Percentiles rank a stretch among this genome's conserved stretches.
Conservation (phyloP, 2,329 filamentous ascomycete genomes). For the Nothophaeocryptopus gaeumannii region DNA sequence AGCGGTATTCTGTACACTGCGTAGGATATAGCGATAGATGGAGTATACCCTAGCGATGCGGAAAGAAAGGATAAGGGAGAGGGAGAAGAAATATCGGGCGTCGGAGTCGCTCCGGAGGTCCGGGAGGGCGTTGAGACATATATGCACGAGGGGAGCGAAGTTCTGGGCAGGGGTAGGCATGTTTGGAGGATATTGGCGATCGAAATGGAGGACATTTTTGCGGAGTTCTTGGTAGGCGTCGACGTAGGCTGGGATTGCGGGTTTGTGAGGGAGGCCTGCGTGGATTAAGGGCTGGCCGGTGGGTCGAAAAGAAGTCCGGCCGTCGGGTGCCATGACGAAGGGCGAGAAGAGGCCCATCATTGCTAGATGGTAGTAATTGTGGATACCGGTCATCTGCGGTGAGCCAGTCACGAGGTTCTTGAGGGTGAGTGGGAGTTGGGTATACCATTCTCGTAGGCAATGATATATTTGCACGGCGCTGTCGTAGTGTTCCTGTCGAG, state of each 20-base stretch:
- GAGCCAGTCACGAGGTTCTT: not conserved
- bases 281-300: not conserved
- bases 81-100: not conserved
- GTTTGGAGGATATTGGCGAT: not conserved
- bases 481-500: slow-evolving; percentile 1
- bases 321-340: not conserved
- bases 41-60: not conserved
- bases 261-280: not conserved
- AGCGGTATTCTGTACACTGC: not conserved
- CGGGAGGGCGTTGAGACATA: not conserved
- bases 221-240: not conserved
- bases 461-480: not conserved
- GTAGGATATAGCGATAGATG: not conserved
- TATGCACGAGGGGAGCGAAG: not conserved
- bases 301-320: not conserved
- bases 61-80: not conserved
- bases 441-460: not conserved
- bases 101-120: not conserved
- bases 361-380: slow-evolving; percentile 4
- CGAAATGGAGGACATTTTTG: not conserved
- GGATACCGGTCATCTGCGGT: not conserved
- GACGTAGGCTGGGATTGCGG: not conserved
- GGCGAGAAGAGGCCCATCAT: not conserved
- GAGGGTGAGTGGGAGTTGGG: not conserved
- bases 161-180: not conserved